These are phyloP conservation scores for Candida verbasci DNA, from an alignment of 805 yeast species.

Conservation along the genomic window DNA sequence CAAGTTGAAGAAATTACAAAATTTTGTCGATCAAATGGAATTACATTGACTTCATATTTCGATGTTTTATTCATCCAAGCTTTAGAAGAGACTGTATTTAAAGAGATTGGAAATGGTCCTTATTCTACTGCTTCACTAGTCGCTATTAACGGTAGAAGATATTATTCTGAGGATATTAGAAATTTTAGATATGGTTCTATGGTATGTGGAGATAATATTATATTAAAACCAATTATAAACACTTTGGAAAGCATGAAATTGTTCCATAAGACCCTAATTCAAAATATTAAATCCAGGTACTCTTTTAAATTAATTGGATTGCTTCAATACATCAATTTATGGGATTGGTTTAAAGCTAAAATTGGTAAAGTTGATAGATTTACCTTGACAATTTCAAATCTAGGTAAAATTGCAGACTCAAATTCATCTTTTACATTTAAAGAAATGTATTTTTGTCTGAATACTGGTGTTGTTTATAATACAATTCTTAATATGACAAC, in stretches of 20 bases:
- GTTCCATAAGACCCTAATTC: slow-evolving; percentile 8
- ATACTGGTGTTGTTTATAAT: slow-evolving; percentile 13
- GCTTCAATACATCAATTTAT: slow-evolving; percentile 9
- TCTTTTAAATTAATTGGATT: slow-evolving; percentile 13
- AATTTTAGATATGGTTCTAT: slow-evolving; percentile 9
- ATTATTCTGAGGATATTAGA: slow-evolving; percentile 11
- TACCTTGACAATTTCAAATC: slow-evolving; percentile 17
- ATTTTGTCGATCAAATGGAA: slow-evolving; percentile 14
- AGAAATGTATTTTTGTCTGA: slow-evolving; percentile 16
- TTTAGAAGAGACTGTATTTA: slow-evolving; percentile 14
- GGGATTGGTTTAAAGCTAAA: slow-evolving; percentile 11
- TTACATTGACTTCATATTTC: slow-evolving; percentile 21
- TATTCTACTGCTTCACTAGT: slow-evolving; percentile 11
- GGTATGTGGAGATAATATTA: slow-evolving; percentile 10
- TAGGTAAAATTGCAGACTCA: slow-evolving; percentile 13
- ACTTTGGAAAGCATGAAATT: slow-evolving; percentile 7
- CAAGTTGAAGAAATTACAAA: slow-evolving; percentile 9
- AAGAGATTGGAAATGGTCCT: slow-evolving; percentile 4
- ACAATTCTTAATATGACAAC: slow-evolving; percentile 12
- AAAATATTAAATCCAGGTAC: slow-evolving; percentile 7
- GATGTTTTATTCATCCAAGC: slow-evolving; percentile 14
- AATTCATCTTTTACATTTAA: slow-evolving; percentile 10
- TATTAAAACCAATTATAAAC: slow-evolving; percentile 8
- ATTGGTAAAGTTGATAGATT: slow-evolving; percentile 11
- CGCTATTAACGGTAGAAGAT: slow-evolving; percentile 17